Evolutionary conservation across 1,139 yeast genomes (phyloP).

Genomic region (Yamadazyma conglobata): DNA sequence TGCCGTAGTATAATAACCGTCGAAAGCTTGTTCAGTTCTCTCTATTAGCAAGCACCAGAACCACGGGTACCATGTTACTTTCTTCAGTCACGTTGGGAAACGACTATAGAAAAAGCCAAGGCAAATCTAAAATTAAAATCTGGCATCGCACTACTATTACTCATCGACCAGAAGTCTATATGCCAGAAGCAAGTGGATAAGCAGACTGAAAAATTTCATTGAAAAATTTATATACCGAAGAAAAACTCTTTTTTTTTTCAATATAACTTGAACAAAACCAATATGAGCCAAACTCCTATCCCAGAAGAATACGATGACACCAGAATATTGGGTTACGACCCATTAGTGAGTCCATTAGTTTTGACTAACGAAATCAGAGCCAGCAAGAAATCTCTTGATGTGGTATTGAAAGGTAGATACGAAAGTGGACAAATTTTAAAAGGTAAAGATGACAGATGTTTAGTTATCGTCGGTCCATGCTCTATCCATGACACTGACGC

Average conservation of each 20-base stretch:
- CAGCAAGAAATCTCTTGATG: slow-evolving; percentile 53
- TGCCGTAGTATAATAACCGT: no score
- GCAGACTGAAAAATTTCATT: slow-evolving; percentile 2
- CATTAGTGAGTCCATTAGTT: slow-evolving; percentile 83
- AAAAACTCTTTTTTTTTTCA: slow-evolving; percentile 1
- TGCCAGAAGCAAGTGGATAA: no score
- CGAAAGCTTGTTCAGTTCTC: no score
- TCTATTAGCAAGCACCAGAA: no score
- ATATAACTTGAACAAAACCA: background rate
- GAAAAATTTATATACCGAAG: slow-evolving; percentile 1
- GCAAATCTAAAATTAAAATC: no score
- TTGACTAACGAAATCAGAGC: slow-evolving; percentile 78
- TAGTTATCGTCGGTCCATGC: slow-evolving; percentile 92
- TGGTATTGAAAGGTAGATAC: slow-evolving; percentile 74
- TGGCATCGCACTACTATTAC: no score
- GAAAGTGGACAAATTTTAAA: slow-evolving; percentile 70
- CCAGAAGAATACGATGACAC: slow-evolving; percentile 84
- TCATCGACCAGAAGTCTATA: no score
- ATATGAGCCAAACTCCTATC: slow-evolving; percentile 48
- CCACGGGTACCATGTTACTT: no score
- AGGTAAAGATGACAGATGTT: slow-evolving; percentile 74
- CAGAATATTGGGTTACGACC: slow-evolving; percentile 87
- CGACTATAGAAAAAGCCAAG: no score
- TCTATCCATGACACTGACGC: slow-evolving; percentile 93
- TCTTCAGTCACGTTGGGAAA: no score